phyloP scores from a whole-genome alignment of 768 basidiomycete genomes.

The Zangia roseola region DNA sequence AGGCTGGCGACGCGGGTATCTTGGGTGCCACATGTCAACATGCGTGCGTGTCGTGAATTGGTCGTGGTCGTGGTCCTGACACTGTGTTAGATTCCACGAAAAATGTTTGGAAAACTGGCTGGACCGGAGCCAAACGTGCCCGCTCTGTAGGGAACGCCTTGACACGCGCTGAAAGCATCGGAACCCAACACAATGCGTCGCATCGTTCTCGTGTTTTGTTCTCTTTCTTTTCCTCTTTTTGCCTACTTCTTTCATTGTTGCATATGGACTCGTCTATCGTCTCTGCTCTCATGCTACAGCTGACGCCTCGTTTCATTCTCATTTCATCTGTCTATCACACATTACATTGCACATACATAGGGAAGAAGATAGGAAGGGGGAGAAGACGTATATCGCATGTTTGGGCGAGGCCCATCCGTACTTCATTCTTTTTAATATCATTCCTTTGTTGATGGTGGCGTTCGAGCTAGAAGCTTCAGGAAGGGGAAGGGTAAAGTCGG shows the following conservation, averaged over 20 bases:
- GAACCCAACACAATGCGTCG: background rate
- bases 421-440: constrained; percentile 31
- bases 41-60: constrained; percentile 31
- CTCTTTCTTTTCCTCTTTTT: background rate
- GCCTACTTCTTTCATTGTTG: constrained; percentile 1
- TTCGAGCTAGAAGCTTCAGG: constrained; percentile 7
- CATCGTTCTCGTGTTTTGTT: background rate
- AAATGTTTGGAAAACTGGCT: constrained; percentile 64
- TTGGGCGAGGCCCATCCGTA: too few relatives aligned
- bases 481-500: too few relatives aligned
- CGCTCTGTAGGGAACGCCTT: constrained; percentile 57
- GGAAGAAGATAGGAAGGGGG: too few relatives aligned
- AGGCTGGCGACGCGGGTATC: constrained; percentile 52
- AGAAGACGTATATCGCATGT: too few relatives aligned
- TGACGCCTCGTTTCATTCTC: background rate
- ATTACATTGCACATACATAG: too few relatives aligned
- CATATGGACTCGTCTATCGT: constrained; percentile 15
- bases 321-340: too few relatives aligned
- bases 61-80: background rate
- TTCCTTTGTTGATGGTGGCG: constrained; percentile 19
- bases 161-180: constrained; percentile 20
- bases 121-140: constrained; percentile 58
- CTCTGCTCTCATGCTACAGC: constrained; percentile 1
- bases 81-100: constrained; percentile 50
- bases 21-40: constrained; percentile 61